These are phyloP conservation scores for Annona squamosa DNA, from an alignment of 164 flowering plant species.

Conservation along the genomic window DNA sequence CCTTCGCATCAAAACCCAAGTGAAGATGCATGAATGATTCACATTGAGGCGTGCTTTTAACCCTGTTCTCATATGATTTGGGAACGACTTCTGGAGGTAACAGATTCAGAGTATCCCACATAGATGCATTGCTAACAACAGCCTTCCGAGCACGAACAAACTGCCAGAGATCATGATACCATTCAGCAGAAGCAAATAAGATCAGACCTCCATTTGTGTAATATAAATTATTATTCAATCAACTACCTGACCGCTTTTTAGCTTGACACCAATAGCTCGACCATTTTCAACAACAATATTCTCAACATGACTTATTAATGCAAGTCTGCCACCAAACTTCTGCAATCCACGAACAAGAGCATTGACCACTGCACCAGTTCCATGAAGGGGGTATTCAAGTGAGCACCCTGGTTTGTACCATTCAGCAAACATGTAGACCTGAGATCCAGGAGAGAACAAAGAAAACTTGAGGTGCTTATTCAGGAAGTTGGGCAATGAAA, in stretches of 20 bases:
- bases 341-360: constrained; percentile 83
- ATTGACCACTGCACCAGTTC: constrained; percentile 75
- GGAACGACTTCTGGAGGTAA: constrained; percentile 65
- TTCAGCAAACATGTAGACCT: constrained; percentile 98
- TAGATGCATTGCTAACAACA: constrained; percentile 94
- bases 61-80: constrained; percentile 43
- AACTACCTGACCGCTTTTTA: constrained; percentile 75
- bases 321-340: constrained; percentile 79
- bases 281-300: constrained; percentile 71
- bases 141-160: constrained; percentile 87
- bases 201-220: neutral
- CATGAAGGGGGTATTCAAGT: constrained; percentile 87
- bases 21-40: constrained; percentile 99
- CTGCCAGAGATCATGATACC: constrained; percentile 35
- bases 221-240: neutral
- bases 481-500: neutral
- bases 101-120: constrained; percentile 88
- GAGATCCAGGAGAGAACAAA: constrained; percentile 17
- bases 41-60: constrained; percentile 63
- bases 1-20: constrained; percentile 92
- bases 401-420: constrained; percentile 93
- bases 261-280: constrained; percentile 72
- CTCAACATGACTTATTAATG: constrained; percentile 67
- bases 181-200: constrained; percentile 5
- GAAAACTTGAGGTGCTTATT: neutral